phyloP scores from a whole-genome alignment of 2,329 filamentous ascomycete genomes.

The Xylariaceae sp. region DNA sequence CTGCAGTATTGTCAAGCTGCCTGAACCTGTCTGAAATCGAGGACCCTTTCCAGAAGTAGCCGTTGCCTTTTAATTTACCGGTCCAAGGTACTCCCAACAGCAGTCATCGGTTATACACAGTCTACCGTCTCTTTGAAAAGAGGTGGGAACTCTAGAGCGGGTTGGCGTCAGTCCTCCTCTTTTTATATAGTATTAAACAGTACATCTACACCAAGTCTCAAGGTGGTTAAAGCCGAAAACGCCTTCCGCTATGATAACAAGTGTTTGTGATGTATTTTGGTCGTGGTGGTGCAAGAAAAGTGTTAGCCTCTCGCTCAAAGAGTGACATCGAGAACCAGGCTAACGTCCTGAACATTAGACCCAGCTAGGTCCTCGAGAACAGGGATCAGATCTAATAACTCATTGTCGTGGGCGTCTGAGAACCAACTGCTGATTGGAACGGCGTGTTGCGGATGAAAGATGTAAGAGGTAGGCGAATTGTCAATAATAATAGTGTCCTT shows the following conservation, averaged over 20 bases:
- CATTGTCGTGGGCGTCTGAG: constrained; percentile 98
- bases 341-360: constrained; percentile 89
- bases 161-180: constrained; percentile 30
- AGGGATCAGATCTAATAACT: constrained; percentile 94
- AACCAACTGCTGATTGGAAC: constrained; percentile 99
- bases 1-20: constrained; percentile 17
- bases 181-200: constrained; percentile 57
- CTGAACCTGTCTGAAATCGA: constrained; percentile 11
- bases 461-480: constrained; percentile 98
- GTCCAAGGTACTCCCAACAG: constrained; percentile 13
- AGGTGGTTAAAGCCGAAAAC: constrained; percentile 56
- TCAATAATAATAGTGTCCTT: constrained; percentile 99
- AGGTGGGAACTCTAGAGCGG: constrained; percentile 15
- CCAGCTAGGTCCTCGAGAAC: constrained; percentile 96
- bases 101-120: constrained; percentile 21
- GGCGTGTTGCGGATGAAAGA: constrained; percentile 98
- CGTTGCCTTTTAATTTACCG: constrained; percentile 14
- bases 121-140: constrained; percentile 15
- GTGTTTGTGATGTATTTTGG: constrained; percentile 35
- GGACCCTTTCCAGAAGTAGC: constrained; percentile 22
- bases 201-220: constrained; percentile 58
- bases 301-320: constrained; percentile 56
- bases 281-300: constrained; percentile 37
- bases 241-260: constrained; percentile 60
- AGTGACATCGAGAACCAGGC: constrained; percentile 93